Base-by-base conservation (phyloP, 177 flowering plant genomes). In the Vitis hybrid region DNA sequence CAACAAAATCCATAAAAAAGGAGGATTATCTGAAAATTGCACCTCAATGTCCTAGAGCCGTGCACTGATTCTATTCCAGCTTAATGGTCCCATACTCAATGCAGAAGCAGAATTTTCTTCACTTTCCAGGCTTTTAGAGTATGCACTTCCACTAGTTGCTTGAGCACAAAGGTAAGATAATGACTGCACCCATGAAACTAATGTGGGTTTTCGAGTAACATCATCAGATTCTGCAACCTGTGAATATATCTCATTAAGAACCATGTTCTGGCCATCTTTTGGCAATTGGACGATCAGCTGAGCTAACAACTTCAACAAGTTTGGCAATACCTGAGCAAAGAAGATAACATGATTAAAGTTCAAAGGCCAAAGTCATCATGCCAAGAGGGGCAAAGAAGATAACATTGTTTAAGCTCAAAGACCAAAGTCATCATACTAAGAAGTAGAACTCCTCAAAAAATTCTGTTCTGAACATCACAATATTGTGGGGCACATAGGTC, bases 161-260 rank as follows among this genome's bases (percentile, higher is more conserved):
- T 86, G 85, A 71, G 89, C 80, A 83, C 91, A 90, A 48, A 95
- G 82, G 79, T 84, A 93, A 68, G 98, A 88, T 59, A 94, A 74
- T 5, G 98, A 92, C 71, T 94, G 98, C 80, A 94, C 66, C 99
- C 99, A 96, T 7, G 99, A 92, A 78, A 94, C 95, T 66, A 96
- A 77, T 34, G 87, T 72, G 14, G 97, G 97, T 67, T 94, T 96
- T 59, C 94, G 82, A 23, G 88, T 86, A 67, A 94, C 98, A 84
- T 93, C 95, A 72, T 92, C 97, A 26, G 97, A 91, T 49, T 91
- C 98, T 50, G 98, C 93, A 67, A 92, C 92, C 51, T 74, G 91
- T 49, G 90, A 66, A 74, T 89, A 84, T 62, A 94, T 70, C 70
- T 91, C 89, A 72, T 85, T 84, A 15, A 96, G 91, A 58, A 90